Base-by-base conservation (phyloP, 2,329 filamentous ascomycete species). In the Cladosporium sp. region DNA sequence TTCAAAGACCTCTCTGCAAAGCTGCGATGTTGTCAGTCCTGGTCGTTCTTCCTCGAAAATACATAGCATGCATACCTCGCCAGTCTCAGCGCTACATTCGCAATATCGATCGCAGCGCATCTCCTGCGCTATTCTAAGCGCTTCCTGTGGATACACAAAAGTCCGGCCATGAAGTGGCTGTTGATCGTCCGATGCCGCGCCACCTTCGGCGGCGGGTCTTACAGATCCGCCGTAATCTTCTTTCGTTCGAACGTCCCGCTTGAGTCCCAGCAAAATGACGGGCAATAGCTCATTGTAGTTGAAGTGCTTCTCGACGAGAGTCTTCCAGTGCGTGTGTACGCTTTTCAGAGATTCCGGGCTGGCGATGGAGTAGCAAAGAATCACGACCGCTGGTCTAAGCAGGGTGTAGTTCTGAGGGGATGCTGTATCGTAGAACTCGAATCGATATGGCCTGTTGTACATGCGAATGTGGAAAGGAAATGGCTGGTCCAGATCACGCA, bases 101-200 rank as follows among this genome's bases (percentile, higher is more conserved):
- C 79, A 81, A 66, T 84, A 84, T 34, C 74, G 70, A 70, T 84
- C 81, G 63, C 77, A 81, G 19, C 79, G 71, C 68, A 84, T 77
- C 59, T 80, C 77, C 59, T 82, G 79, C 13, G 81, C 80, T 6
- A 80, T 58, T 11, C 66, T 63, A 6, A 77, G 43, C 2, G 68
- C 75, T 58, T 77, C 74, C 43, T 80, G 66, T 62, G 77, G 70
- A 76, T 81, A 68, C 57, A 79, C 75, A 41, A 68, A 73, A 59
- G 63, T 69, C 59, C 67, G 43, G 64, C 68, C 62, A 57, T 61
- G 59, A 14, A 59, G 56, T 28, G 61, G 60, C 53, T 67, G 69
- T 16, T 63, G 63, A 33, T 68, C 67, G 10, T 43, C 48, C 40
- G 54, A 22, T 13, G 46, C n/a, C 49, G 48, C 41, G 8, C 34